phyloP scores from a whole-genome alignment of 345 rosid species.

The Pistacia atlantica region DNA sequence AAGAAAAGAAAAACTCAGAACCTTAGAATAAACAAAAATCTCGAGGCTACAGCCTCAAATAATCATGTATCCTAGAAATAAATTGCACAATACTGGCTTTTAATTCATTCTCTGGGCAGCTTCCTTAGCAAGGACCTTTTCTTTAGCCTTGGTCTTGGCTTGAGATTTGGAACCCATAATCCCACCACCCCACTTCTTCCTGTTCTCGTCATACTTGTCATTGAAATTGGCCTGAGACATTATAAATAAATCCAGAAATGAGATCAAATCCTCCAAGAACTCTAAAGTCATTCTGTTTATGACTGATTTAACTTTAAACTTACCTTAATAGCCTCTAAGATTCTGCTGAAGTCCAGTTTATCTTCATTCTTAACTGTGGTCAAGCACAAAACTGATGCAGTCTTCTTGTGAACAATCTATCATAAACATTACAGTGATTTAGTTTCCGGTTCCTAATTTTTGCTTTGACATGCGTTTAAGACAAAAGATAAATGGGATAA shows the following conservation, averaged over 20 bases:
- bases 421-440: not conserved
- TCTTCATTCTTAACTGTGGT: conserved; percentile 79
- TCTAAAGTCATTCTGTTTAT: not conserved
- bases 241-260: not conserved
- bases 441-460: not conserved
- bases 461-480: not conserved
- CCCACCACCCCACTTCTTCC: conserved; percentile 90
- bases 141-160: conserved; percentile 75
- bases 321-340: conserved; percentile 82
- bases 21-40: not conserved
- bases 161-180: conserved; percentile 91
- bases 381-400: conserved; percentile 72
- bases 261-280: not conserved
- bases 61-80: not conserved
- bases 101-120: conserved; percentile 75
- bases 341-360: conserved; percentile 71
- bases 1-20: not conserved
- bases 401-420: conserved; percentile 78
- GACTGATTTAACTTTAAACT: not conserved
- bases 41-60: not conserved
- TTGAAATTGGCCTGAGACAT: conserved; percentile 63
- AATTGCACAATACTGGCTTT: conserved; percentile 7
- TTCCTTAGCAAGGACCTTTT: conserved; percentile 70
- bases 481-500: not conserved
- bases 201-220: conserved; percentile 69